These are phyloP conservation scores for Symbiodinium pilosum DNA, from an alignment of 73 alveolate genomes.

Conservation along the genomic window DNA sequence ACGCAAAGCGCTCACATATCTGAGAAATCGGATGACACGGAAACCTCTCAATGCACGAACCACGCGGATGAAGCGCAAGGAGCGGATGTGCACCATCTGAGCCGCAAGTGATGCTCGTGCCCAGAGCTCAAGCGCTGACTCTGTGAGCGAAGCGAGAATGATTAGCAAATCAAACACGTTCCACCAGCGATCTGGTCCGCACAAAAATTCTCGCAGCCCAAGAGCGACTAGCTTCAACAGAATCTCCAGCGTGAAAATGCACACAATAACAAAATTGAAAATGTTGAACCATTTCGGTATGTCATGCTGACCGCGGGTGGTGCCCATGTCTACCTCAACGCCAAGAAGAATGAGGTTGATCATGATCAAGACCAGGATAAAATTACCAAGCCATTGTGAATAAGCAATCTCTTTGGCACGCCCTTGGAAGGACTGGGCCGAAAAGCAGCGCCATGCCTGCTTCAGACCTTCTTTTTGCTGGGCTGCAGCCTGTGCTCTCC, in stretches of 20 bases:
- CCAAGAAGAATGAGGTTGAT: not conserved
- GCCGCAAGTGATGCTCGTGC: not conserved
- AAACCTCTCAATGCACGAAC: not conserved
- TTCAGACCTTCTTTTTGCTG: not conserved
- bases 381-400: not conserved
- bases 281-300: not conserved
- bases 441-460: not conserved
- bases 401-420: not conserved
- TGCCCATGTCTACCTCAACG: constrained; percentile 3
- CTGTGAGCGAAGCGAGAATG: not conserved
- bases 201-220: not conserved
- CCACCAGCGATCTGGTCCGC: not conserved
- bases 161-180: not conserved
- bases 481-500: not conserved
- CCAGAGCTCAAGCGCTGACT: not conserved
- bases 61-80: constrained; percentile 1
- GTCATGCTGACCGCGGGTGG: not conserved
- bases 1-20: not conserved
- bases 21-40: not conserved
- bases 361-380: not conserved
- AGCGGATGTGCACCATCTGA: constrained; percentile 3
- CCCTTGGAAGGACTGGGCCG: not conserved
- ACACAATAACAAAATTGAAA: not conserved
- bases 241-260: not conserved
- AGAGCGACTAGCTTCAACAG: not conserved